Evolutionary conservation across 2,329 filamentous ascomycete species (phyloP).

Genomic region (Sodiomyces alkalinus): DNA sequence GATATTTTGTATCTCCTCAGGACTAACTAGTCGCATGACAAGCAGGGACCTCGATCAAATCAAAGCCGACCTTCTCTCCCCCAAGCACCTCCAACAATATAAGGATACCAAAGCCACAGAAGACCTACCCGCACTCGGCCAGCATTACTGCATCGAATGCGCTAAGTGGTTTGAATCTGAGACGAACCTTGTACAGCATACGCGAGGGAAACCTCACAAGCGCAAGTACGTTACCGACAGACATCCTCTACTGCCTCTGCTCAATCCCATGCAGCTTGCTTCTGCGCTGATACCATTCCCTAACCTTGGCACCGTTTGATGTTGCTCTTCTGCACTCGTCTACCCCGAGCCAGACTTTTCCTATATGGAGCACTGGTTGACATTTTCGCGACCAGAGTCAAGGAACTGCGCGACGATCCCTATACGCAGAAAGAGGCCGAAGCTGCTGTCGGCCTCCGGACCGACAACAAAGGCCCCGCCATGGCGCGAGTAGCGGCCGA

Average conservation of each 20-base stretch:
- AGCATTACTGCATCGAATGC: conserved; percentile 81
- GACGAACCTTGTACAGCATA: conserved; percentile 57
- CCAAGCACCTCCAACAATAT: conserved; percentile 67
- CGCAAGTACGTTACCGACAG: conserved; percentile 44
- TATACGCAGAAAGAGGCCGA: conserved; percentile 80
- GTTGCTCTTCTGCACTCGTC: too few relatives aligned
- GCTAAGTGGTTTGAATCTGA: conserved; percentile 94
- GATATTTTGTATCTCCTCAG: conserved; percentile 24
- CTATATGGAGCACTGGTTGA: background rate
- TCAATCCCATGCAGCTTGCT: too few relatives aligned
- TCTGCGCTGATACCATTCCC: too few relatives aligned
- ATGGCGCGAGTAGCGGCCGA: conserved; percentile 11
- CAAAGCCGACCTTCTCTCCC: conserved; percentile 62
- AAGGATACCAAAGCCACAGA: conserved; percentile 67
- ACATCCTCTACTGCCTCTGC: background rate
- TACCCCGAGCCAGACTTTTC: too few relatives aligned
- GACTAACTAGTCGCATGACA: too few relatives aligned
- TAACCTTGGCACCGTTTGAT: too few relatives aligned
- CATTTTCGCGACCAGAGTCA: conserved; percentile 40
- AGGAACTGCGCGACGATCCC: conserved; percentile 67
- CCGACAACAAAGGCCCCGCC: conserved; percentile 43
- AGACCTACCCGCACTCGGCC: conserved; percentile 75
- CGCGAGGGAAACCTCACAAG: conserved; percentile 85
- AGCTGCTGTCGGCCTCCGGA: conserved; percentile 57
- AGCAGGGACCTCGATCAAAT: conserved; percentile 87